These are phyloP conservation scores for Alternaria alternata DNA, from an alignment of 2,329 filamentous ascomycete species.

Conservation along the genomic window DNA sequence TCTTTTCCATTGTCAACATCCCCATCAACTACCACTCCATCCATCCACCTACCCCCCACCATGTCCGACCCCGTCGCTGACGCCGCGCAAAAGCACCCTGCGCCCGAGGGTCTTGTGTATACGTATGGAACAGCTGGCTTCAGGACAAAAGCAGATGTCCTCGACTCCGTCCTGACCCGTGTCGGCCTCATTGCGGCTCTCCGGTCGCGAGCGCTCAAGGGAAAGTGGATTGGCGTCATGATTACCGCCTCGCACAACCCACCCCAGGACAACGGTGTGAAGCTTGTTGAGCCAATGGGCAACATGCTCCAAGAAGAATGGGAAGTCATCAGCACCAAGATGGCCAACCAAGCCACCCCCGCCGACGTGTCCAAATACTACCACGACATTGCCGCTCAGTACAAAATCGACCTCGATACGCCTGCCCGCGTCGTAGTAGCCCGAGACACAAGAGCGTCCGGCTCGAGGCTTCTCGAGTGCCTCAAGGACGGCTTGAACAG, in stretches of 20 bases:
- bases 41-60: slow-evolving; percentile 3
- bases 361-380: slow-evolving; percentile 79
- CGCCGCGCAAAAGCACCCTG: slow-evolving; percentile 47
- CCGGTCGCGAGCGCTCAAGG: slow-evolving; percentile 86
- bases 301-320: slow-evolving; percentile 93
- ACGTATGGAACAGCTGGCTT: slow-evolving; percentile 60
- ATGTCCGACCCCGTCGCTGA: slow-evolving; percentile 46
- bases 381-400: slow-evolving; percentile 68
- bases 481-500: slow-evolving; percentile 82
- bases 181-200: slow-evolving; percentile 89
- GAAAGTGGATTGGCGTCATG: slow-evolving; percentile 91
- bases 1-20: slow-evolving; percentile 3
- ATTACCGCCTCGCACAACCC: slow-evolving; percentile 73
- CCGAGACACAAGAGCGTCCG: slow-evolving; percentile 91
- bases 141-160: slow-evolving; percentile 78
- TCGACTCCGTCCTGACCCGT: slow-evolving; percentile 91
- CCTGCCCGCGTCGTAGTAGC: slow-evolving; percentile 87
- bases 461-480: slow-evolving; percentile 80
- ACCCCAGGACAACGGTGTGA: slow-evolving; percentile 71
- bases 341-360: slow-evolving; percentile 84
- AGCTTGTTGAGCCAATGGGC: slow-evolving; percentile 93
- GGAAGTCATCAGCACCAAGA: slow-evolving; percentile 86
- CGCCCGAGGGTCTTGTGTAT: slow-evolving; percentile 48
- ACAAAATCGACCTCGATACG: slow-evolving; percentile 68
- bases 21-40: neutral